phyloP scores from a whole-genome alignment of 495 filamentous ascomycete species.

The Aspergillus sparsus region DNA sequence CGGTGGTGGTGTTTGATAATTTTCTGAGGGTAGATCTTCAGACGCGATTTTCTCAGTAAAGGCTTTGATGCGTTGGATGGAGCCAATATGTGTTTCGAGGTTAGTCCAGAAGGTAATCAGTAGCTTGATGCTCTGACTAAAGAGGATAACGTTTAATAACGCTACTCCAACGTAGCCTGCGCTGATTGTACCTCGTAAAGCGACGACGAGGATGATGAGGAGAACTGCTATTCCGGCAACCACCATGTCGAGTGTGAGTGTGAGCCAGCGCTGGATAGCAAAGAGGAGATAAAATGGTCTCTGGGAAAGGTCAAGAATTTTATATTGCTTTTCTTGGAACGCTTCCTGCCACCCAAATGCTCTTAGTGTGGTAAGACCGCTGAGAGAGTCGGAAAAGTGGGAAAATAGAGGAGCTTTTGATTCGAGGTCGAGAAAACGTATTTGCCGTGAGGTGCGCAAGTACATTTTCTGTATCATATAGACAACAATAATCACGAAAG shows the following conservation, averaged over 20 bases:
- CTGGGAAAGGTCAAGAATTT: conserved; percentile 53
- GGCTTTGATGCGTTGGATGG: conserved; percentile 57
- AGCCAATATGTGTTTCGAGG: conserved; percentile 58
- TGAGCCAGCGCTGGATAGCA: conserved; percentile 46
- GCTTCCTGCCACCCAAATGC: conserved; percentile 49
- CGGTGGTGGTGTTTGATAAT: conserved; percentile 37
- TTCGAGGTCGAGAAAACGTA: conserved; percentile 59
- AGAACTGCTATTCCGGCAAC: conserved; percentile 41
- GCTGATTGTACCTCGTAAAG: conserved; percentile 33
- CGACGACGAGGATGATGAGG: conserved; percentile 38
- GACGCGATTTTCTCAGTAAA: conserved; percentile 51
- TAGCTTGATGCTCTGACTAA: conserved; percentile 45
- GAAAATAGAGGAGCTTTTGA: conserved; percentile 54
- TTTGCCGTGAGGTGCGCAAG: conserved; percentile 57
- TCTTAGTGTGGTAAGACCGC: conserved; percentile 46
- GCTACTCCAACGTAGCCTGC: conserved; percentile 53
- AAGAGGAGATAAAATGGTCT: conserved; percentile 53
- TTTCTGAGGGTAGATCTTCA: conserved; percentile 50
- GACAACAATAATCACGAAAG: conserved; percentile 34
- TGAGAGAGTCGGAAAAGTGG: conserved; percentile 50
- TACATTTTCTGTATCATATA: conserved; percentile 56
- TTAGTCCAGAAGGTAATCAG: conserved; percentile 57
- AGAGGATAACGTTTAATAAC: conserved; percentile 48
- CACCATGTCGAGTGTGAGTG: conserved; percentile 41
- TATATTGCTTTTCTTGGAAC: conserved; percentile 39